Conservation (phyloP, 495 filamentous ascomycete species). For the Letharia lupina region DNA sequence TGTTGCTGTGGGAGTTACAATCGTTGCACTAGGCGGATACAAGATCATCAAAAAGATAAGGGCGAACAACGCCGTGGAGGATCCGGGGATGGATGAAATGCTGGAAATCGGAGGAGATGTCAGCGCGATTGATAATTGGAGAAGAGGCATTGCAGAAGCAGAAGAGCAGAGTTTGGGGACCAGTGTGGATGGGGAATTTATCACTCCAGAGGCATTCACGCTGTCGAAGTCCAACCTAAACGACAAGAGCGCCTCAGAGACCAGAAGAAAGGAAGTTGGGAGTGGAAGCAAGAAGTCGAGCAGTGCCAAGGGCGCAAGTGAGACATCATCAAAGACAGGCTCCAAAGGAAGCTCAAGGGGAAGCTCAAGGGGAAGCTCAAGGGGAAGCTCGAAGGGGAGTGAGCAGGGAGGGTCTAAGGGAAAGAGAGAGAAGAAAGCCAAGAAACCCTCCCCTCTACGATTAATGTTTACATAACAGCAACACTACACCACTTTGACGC, state of each 20-base stretch:
- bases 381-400: conserved; percentile 23
- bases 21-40: conserved; percentile 91
- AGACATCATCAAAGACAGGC: conserved; percentile 20
- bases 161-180: conserved; percentile 52
- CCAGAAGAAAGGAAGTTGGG: conserved; percentile 20
- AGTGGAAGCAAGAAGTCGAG: conserved; percentile 18
- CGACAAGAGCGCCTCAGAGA: conserved; percentile 27
- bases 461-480: conserved; percentile 21
- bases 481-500: background rate
- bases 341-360: conserved; percentile 23
- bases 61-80: conserved; percentile 37
- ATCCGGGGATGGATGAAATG: conserved; percentile 48
- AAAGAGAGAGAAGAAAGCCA: conserved; percentile 22
- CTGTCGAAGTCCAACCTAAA: conserved; percentile 45
- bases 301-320: conserved; percentile 17
- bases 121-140: conserved; percentile 70
- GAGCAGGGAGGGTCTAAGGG: conserved; percentile 28
- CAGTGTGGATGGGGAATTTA: conserved; percentile 76
- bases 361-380: conserved; percentile 19
- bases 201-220: conserved; percentile 66
- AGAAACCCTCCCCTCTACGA: conserved; percentile 27
- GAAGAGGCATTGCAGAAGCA: conserved; percentile 70
- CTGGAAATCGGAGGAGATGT: conserved; percentile 49
- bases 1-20: conserved; percentile 77
- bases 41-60: conserved; percentile 89